Evolutionary conservation across 495 filamentous ascomycete species (phyloP), one percentile per base, ranked within the genome.

Genomic region (Neurospora sp.): DNA sequence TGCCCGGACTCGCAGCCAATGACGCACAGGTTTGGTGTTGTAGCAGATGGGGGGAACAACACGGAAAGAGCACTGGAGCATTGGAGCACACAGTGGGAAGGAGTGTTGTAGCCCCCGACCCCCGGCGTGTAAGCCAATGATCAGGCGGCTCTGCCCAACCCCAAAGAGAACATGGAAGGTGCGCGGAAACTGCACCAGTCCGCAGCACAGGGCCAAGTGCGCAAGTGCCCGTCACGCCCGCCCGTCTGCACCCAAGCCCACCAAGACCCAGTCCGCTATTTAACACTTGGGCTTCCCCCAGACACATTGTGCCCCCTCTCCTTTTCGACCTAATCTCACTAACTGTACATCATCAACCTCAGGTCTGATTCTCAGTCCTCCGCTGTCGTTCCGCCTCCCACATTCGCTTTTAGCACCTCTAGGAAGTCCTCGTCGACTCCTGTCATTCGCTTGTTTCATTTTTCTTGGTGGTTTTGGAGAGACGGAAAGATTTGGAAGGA

Each of bases 371-470:
- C 27, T 35, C 78, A 80, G 82, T 81, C 76, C 76, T 77, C 74
- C 75, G 83, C 84, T 81, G 78, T 76, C 74, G 72, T 75, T 74
- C 72, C 73, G 76, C 75, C 82, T 81, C 82, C 82, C 83, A 85
- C 84, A 76, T 78, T 86, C 84, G 84, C 85, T 86, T 83, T 83
- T 80, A 76, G 78, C 79, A 74, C 78, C 77, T 77, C 75, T 77
- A 86, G 87, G 87, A 88, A 87, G 86, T 86, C 87, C 87, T 88
- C 86, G 87, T 85, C 79, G 87, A 82, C 86, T 88, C 87, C 87
- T 88, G 85, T 88, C 87, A 87, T 85, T 89, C 86, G 85, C 86
- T 88, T 85, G 74, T 80, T 79, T 83, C 75, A 75, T 78, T 81
- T 84, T 83, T 77, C 80, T 80, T 78, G 77, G 79, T 81, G 79